Evolutionary conservation across 768 basidiomycete genomes (phyloP), one percentile per base, ranked within the genome.

Genomic region (Mycena latifolia): DNA sequence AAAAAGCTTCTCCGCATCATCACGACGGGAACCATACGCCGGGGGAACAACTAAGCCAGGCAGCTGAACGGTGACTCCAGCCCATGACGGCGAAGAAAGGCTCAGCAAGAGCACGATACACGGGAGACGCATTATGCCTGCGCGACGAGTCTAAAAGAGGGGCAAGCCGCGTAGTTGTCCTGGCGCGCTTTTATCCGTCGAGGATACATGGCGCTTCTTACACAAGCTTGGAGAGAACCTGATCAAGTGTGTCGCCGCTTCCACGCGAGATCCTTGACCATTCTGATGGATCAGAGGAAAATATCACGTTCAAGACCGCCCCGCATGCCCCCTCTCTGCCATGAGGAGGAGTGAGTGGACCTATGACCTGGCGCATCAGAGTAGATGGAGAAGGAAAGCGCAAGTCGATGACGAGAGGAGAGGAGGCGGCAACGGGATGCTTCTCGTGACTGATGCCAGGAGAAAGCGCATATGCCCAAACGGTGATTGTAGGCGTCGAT

Each of bases 61-160:
- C 33, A 18, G 9, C 35, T 65, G 63, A 28, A 65, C 63, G 12
- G 63, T 65, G 41, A 59, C 63, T 12, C 51, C 63, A 15, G 63
- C 63, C 63, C 29, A 65, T 0, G 63, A 53, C n/a, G 56, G 27
- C 25, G 63, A 53, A 10, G 57, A 58, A 47, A 59, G 56, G 11
- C 50, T 48, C 20, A 57, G 29, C 22, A 57, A 20, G 4, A 51
- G 35, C 15, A 59, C 27, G 47, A 41, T 28, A 24, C 47, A 41
- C 11, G 48, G 35, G 25, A 41, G 17, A 60, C 48, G 47, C 58
- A 60, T 60, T 39, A 28, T n/a, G n/a, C n/a, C 41, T 24, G 43
- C 33, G 29, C 29, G 43, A 46, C 10, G 43, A 33, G n/a, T n/a
- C 55, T n/a, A 20, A 27, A 35, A 17, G 24, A 55, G 53, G n/a